Evolutionary conservation across 495 filamentous ascomycete species (phyloP).

Genomic region (Podospora appendiculata): DNA sequence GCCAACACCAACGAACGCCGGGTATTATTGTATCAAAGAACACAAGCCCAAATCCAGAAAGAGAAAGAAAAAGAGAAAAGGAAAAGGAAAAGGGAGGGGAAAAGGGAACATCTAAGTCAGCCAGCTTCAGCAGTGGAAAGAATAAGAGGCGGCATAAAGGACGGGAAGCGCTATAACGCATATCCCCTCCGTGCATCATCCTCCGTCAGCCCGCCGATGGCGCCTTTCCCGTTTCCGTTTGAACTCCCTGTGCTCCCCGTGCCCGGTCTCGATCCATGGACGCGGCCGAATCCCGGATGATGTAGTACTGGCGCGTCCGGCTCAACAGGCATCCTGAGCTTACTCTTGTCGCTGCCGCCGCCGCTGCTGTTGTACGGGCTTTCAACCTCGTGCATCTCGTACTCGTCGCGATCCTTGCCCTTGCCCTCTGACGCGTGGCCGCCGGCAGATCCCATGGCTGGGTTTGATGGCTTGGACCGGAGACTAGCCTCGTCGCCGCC

Average conservation of each 20-base stretch:
- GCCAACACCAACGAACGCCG: not conserved
- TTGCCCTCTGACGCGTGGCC: constrained; percentile 14
- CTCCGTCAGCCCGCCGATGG: not conserved
- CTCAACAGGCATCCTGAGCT: constrained; percentile 14
- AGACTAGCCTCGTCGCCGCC: constrained; percentile 24
- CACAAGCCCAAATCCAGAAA: not conserved
- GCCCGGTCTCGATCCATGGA: constrained; percentile 10
- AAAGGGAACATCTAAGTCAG: not conserved
- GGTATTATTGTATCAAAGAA: not conserved
- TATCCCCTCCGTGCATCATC: not conserved
- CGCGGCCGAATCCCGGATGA: constrained; percentile 25
- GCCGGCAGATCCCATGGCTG: constrained; percentile 8
- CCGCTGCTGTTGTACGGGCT: constrained; percentile 17
- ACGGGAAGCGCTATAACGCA: not conserved
- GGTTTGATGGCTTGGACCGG: constrained; percentile 17
- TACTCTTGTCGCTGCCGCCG: not conserved
- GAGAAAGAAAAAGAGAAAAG: not conserved
- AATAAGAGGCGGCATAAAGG: not conserved
- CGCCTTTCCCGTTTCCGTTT: not conserved
- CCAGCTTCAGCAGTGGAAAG: not conserved
- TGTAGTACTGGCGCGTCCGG: constrained; percentile 23
- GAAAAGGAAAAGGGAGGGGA: not conserved
- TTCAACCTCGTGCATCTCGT: constrained; percentile 26
- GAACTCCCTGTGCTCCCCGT: constrained; percentile 2
- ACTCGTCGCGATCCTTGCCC: constrained; percentile 26